Evolutionary conservation across 75 land plant genomes (phyloP), one percentile per base, ranked within the genome.

Genomic region (Cryptomeria japonica): DNA sequence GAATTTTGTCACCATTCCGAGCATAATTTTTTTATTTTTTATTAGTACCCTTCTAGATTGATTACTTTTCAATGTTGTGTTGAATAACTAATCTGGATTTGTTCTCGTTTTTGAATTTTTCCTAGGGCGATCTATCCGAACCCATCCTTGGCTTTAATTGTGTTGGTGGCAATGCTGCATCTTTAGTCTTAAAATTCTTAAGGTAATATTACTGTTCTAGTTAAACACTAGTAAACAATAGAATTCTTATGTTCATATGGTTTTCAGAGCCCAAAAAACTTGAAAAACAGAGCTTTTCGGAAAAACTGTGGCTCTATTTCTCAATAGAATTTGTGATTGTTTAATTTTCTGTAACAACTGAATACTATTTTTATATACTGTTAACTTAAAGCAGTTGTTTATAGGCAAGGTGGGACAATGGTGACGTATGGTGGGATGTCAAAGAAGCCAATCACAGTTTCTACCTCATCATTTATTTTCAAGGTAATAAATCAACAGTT

Each of bases 391-490:
- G 39, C 61, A 75, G 31, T 86, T 22, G 39, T 28, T 87, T 38
- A 9, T 91, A 98, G 99, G 93, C 91, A 94, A 83, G 95, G 95
- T 87, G 99, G 97, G 53, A 96, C 95, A 13, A 95, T 98, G 99
- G 99, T 97, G 70, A 98, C 99, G 6, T 98, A 98, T 93, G 99
- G 99, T 80, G 99, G 99, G 36, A 98, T 98, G 99, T 89, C 99
- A 7, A 97, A 97, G 95, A 97, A 96, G 86, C 99, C 99, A 38
- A 87, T 98, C 36, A 95, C 96, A 87, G 95, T 94, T 12, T 92
- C 99, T n/a, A 98, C 99, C 25, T 95, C 99, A 39, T 91, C 96
- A n/a, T 92, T 98, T 88, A 97, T 98, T 80, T 98, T 98, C 73
- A 98, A 98, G 97, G 99, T 98, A 87, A 85, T 31, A 31, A 34